Base-by-base conservation (phyloP, 2,329 filamentous ascomycete genomes). In the Lecanosticta acicola region DNA sequence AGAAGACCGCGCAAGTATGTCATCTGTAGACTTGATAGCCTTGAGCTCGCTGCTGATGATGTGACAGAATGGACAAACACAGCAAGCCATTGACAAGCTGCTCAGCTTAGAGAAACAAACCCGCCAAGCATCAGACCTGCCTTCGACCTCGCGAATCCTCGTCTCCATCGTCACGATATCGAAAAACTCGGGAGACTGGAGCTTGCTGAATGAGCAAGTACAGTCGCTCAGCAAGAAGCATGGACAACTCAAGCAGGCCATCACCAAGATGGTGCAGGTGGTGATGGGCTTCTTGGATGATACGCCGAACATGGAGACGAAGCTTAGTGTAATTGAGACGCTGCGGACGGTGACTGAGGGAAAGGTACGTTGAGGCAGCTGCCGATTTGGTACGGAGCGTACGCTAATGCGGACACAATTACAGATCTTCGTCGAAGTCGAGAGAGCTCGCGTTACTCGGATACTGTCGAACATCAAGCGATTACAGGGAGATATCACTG, bases 381-480 rank as follows among this genome's bases (percentile, higher is more conserved):
- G n/a, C 33, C 4, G 4, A 26, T 32, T 8, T 4, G 8, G 14
- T 13, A 39, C 16, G 13, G 19, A 24, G 35, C 14, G 3, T 5
- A 37, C 14, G 43, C 55, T 53, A 42, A 53, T 39, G 17, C 10
- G 18, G 32, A 38, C n/a, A n/a, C n/a, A n/a, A 18, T 3, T 17
- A 49, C 39, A 84, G 85, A 98, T 98, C 67, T 98, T 98, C 63
- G 91, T 98, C 60, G 93, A 98, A 75, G 93, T 98, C 43, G 93
- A 98, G 77, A 84, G 93, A 58, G 93, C 93, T 55, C 86, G 93
- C 58, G 84, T 98, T 49, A 98, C 93, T 60, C 88, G 85, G 66
- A 94, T 95, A 56, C 78, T 98, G 10, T 97, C 93, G 41, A 82
- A 96, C 69, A 97, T 98, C 76, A 97, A 97, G 78, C 96, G 94